Conservation (phyloP, 805 yeast species). For the Grigorovia jiainica region DNA sequence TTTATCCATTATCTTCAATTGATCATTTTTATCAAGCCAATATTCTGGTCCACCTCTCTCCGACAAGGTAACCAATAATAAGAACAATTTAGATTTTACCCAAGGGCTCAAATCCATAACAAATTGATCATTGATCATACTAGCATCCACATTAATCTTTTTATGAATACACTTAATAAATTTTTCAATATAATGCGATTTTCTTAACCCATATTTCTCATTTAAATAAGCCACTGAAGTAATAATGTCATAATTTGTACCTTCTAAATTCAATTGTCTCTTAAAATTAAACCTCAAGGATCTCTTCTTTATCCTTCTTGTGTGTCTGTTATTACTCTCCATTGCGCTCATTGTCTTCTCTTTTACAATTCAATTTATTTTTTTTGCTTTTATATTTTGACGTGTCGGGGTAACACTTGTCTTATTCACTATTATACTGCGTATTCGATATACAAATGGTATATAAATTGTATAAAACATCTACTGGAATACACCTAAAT, state of each 20-base stretch:
- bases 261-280: constrained; percentile 18
- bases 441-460: no score
- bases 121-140: constrained; percentile 17
- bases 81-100: constrained; percentile 24
- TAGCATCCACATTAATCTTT: constrained; percentile 23
- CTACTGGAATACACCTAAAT: constrained; percentile 30
- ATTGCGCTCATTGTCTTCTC: no score
- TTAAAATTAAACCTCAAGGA: constrained; percentile 12
- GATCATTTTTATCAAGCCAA: constrained; percentile 25
- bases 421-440: no score
- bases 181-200: constrained; percentile 21
- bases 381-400: no score
- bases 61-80: constrained; percentile 23
- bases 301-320: constrained; percentile 6
- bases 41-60: constrained; percentile 31
- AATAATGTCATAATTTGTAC: constrained; percentile 23
- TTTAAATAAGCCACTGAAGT: constrained; percentile 26
- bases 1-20: not conserved
- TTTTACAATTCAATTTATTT: no score
- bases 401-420: no score
- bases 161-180: constrained; percentile 26
- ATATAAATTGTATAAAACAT: no score
- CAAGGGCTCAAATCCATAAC: constrained; percentile 18
- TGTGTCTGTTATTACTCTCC: not conserved
- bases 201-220: constrained; percentile 26